Base-by-base conservation (phyloP, 2,329 filamentous ascomycete genomes). In the Ustulina deusta region DNA sequence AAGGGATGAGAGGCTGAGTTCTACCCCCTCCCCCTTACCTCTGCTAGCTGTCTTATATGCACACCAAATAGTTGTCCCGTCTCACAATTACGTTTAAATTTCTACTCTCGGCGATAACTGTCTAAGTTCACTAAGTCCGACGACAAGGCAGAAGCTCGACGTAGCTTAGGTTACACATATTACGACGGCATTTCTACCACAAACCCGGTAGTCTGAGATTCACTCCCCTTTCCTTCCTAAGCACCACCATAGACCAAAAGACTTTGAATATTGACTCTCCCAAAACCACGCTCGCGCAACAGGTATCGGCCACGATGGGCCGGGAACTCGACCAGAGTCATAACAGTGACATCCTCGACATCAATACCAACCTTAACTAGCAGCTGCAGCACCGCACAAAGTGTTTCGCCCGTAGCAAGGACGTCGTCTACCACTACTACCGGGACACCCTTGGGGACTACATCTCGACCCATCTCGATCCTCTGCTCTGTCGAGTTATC, bases 351-450 rank as follows among this genome's bases (percentile, higher is more conserved):
- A 69, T 82, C n/a, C 44, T 83, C 78, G 0, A 65, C 40, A n/a
- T 54, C 9, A 17, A 88, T 69, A 0, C 83, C 83, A 66, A 78
- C 81, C 71, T 84, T 56, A 0, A 46, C 13, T 29, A 90, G 73
- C 1, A 90, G 77, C 70, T 80, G 70, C 38, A 90, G 71, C 40
- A 87, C 80, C 6, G 85, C 85, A 74, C 79, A 83, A 42, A 90
- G 81, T 2, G 87, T 89, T 70, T 80, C 71, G 1, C 86, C 87
- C 0, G 84, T 86, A 6, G 87, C 81, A 63, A 90, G 82, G 32
- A 89, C 86, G 75, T 90, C 87, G 66, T 90, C 87, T 5, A 90
- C 81, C 0, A 89, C 81, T n/a, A 89, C 79, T 11, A 89, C 83
- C 3, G 78, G 79, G 3, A 75, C 77, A 1, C 77, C 81, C 40